Evolutionary conservation across 768 basidiomycete genomes (phyloP).

Genomic region (Xerocomellus chrysenteron): DNA sequence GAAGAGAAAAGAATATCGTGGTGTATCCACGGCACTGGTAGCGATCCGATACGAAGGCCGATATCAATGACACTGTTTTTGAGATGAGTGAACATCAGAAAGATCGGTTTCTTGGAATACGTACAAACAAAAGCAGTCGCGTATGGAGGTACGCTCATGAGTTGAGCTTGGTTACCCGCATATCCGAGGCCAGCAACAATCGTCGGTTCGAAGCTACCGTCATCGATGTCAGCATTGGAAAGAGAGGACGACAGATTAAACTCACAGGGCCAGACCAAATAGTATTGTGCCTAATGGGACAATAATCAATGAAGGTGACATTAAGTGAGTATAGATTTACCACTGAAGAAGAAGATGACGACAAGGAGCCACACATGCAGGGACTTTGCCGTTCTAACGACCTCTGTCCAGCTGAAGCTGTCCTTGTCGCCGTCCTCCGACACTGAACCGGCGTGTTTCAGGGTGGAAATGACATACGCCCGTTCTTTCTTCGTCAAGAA

Average conservation of each 20-base stretch:
- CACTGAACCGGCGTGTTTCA: slow-evolving; percentile 32
- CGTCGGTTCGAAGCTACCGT: slow-evolving; percentile 61
- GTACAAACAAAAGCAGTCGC: slow-evolving; percentile 46
- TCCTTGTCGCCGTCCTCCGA: slow-evolving; percentile 44
- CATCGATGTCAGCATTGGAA: slow-evolving; percentile 36
- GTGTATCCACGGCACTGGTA: slow-evolving; percentile 51
- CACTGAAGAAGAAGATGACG: slow-evolving; percentile 52
- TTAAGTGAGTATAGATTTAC: slow-evolving; percentile 21
- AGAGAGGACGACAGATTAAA: background rate
- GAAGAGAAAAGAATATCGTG: slow-evolving; percentile 42
- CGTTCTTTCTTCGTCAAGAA: slow-evolving; percentile 57
- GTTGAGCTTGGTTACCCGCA: slow-evolving; percentile 51
- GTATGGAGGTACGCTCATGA: slow-evolving; percentile 54
- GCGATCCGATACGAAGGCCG: slow-evolving; percentile 52
- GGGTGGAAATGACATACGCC: slow-evolving; percentile 37
- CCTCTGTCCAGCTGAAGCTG: slow-evolving; percentile 57
- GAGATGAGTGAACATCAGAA: background rate
- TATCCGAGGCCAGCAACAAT: slow-evolving; percentile 66
- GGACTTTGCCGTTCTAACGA: slow-evolving; percentile 44
- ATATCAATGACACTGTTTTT: slow-evolving; percentile 34
- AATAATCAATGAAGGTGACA: background rate
- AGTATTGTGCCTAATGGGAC: slow-evolving; percentile 16
- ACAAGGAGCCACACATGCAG: slow-evolving; percentile 56
- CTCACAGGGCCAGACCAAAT: slow-evolving; percentile 25
- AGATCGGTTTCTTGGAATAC: slow-evolving; percentile 12